These are phyloP conservation scores for Auriscalpium vulgare DNA, from an alignment of 768 basidiomycete genomes.

Conservation along the genomic window DNA sequence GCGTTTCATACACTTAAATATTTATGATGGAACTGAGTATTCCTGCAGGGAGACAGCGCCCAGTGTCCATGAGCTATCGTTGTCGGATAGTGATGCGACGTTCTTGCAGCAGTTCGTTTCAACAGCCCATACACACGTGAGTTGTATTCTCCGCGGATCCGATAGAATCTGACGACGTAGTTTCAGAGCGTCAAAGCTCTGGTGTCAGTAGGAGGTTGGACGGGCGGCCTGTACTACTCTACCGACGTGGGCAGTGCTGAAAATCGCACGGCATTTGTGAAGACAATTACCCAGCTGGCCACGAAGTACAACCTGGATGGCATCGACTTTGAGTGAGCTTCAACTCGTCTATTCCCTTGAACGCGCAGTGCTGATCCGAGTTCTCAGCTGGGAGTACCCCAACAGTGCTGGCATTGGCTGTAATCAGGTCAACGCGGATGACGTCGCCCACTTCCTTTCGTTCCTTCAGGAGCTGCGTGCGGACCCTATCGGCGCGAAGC, in stretches of 20 bases:
- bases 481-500: too few species aligned
- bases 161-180: neutral
- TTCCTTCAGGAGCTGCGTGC: too few species aligned
- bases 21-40: constrained; percentile 21
- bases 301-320: constrained; percentile 7
- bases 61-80: constrained; percentile 16
- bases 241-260: constrained; percentile 1
- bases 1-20: constrained; percentile 40
- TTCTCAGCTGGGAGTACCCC: constrained; percentile 7
- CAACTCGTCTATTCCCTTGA: neutral
- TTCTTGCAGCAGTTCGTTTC: constrained; percentile 19
- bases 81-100: constrained; percentile 19
- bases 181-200: constrained; percentile 8
- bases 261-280: constrained; percentile 9
- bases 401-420: too few species aligned
- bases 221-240: constrained; percentile 8
- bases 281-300: neutral
- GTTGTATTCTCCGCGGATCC: neutral
- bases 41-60: constrained; percentile 10
- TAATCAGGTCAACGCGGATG: too few species aligned
- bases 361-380: neutral
- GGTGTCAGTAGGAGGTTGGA: constrained; percentile 10
- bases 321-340: constrained; percentile 9
- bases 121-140: constrained; percentile 15
- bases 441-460: too few species aligned